These are phyloP conservation scores for Pseudofabraea citricarpa DNA, from an alignment of 2,329 filamentous ascomycete species.

Conservation along the genomic window DNA sequence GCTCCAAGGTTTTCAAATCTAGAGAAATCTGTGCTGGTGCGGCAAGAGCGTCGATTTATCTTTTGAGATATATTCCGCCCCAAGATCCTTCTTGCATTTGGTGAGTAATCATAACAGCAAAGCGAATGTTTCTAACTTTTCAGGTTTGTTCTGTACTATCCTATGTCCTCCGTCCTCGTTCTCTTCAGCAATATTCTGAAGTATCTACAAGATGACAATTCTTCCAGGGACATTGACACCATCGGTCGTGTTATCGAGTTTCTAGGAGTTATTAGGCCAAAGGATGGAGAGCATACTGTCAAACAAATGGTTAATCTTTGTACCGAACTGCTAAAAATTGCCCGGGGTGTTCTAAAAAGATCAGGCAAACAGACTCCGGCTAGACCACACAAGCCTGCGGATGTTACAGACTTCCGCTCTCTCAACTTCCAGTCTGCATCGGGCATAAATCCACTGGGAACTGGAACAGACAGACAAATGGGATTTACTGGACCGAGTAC, in stretches of 20 bases:
- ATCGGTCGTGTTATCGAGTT: slow-evolving; percentile 95
- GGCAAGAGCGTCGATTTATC: slow-evolving; percentile 84
- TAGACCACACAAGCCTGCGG: too few species aligned
- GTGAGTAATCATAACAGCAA: slow-evolving; percentile 44
- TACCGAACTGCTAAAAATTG: slow-evolving; percentile 94
- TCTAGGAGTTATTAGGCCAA: slow-evolving; percentile 79
- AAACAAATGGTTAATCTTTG: slow-evolving; percentile 92
- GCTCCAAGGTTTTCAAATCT: slow-evolving; percentile 90
- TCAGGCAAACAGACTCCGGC: slow-evolving; percentile 71
- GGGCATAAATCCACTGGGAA: slow-evolving; percentile 55
- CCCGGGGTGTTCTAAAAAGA: slow-evolving; percentile 84
- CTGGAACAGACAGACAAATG: slow-evolving; percentile 15
- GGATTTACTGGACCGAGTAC: slow-evolving; percentile 11
- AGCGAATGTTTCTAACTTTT: slow-evolving; percentile 24
- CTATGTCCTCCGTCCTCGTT: slow-evolving; percentile 89
- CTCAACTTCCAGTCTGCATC: too few species aligned
- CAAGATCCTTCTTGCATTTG: slow-evolving; percentile 94
- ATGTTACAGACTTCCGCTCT: too few species aligned
- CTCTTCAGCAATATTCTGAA: slow-evolving; percentile 95
- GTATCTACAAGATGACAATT: slow-evolving; percentile 84
- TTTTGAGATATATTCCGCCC: slow-evolving; percentile 94
- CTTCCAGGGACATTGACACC: slow-evolving; percentile 80
- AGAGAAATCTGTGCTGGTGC: slow-evolving; percentile 90
- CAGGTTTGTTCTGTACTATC: slow-evolving; percentile 91
- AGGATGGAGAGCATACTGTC: slow-evolving; percentile 84